phyloP scores from a whole-genome alignment of 345 rosid species.

The Heritiera littoralis region DNA sequence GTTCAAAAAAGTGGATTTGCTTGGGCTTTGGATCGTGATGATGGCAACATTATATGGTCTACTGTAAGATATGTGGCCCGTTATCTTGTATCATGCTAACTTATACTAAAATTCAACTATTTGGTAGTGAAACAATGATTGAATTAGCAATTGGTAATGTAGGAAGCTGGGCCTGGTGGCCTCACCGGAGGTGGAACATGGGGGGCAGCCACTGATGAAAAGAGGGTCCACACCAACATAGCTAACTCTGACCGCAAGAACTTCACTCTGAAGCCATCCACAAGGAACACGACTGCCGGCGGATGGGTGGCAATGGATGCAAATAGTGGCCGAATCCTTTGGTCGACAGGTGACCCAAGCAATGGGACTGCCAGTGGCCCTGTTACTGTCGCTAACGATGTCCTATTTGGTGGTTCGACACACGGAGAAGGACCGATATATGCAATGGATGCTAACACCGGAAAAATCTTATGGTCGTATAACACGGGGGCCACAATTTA shows the following conservation, averaged over 20 bases:
- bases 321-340: conserved; percentile 13
- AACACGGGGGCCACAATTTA: conserved; percentile 24
- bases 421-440: conserved; percentile 24
- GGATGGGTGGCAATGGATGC: conserved; percentile 39
- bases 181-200: conserved; percentile 30
- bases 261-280: conserved; percentile 34
- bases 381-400: conserved; percentile 30
- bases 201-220: conserved; percentile 41
- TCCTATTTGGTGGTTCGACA: conserved; percentile 29
- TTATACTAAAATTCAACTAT: not conserved
- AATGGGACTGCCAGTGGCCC: conserved; percentile 24
- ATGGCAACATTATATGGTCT: conserved; percentile 42
- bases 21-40: conserved; percentile 49
- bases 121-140: not conserved
- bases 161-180: conserved; percentile 40
- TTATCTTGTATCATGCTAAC: not conserved
- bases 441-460: conserved; percentile 24
- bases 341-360: conserved; percentile 31
- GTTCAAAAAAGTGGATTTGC: conserved; percentile 54
- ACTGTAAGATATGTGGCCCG: conserved; percentile 28
- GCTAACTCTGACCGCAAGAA: conserved; percentile 25
- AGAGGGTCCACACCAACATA: conserved; percentile 35
- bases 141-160: not conserved
- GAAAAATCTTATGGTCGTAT: conserved; percentile 28
- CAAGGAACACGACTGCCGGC: conserved; percentile 9